Evolutionary conservation across 495 filamentous ascomycete genomes (phyloP), one percentile per base, ranked within the genome.

Genomic region (Lasiosphaeris hirsuta): DNA sequence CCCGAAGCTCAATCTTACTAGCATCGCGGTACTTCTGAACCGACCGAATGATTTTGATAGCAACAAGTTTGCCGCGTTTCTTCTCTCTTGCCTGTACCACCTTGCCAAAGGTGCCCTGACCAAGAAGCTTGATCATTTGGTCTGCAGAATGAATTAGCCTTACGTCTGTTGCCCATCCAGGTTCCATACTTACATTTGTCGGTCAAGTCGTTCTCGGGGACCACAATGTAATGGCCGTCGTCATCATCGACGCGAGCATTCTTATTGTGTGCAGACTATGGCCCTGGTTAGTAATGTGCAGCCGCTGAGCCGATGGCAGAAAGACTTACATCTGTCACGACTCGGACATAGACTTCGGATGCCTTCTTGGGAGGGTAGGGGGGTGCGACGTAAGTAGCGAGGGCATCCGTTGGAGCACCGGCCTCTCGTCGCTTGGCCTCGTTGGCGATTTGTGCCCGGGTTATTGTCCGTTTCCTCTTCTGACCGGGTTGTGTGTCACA

Each of bases 11-110:
- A 63, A 98, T 97, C 51, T 93, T 84, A n/a, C 89, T 94, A 1
- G 94, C 94, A 72, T 98, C 94, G 43, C 94, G 86, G 63, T 98
- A 98, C 63, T 98, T 98, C 64, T 96, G 94, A 6, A 98, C 94
- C 0, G 94, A 96, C 49, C 94, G 88, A 59, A 98, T 98, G 68
- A 98, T 92, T 72, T 98, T 98, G 68, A 98, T 89, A 30, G 94
- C 94, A 60, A 93, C 94, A 51, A 88, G 82, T 55, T 88, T 85
- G 54, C 84, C 84, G 53, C 84, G 82, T 54, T 80, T 79, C 58
- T 84, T 84, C 66, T 98, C 94, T 58, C 81, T 85, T 38, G 94
- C 94, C 69, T 96, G 89, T 8, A 98, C 93, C 11, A 98, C 94
- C 72, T 98, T 98, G 51, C 94, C 94, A 67, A 98, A 98, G 0